A percentile compares a stretch with the other conserved stretches of the same genome.
These are phyloP conservation scores for Podospora pseudocomata DNA, from an alignment of 495 filamentous ascomycete genomes.

Conservation along the genomic window DNA sequence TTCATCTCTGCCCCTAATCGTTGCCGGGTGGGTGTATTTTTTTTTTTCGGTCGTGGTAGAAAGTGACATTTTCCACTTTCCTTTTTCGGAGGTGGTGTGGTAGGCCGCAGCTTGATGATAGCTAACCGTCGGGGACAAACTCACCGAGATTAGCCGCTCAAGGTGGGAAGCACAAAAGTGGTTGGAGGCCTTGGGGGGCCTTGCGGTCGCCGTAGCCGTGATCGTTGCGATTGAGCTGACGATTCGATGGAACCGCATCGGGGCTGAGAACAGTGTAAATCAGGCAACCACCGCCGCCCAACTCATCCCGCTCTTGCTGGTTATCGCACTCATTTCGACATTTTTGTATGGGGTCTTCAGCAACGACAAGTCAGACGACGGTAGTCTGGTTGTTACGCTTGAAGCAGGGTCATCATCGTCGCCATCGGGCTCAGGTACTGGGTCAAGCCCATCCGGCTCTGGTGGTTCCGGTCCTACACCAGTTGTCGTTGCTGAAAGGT, in stretches of 20 bases:
- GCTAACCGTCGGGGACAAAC: background rate
- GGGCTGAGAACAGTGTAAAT: conserved; percentile 13
- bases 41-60: background rate
- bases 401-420: background rate
- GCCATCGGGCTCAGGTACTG: background rate
- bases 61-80: background rate
- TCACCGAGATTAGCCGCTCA: conserved; percentile 3
- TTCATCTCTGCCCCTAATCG: background rate
- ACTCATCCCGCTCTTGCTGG: conserved; percentile 38
- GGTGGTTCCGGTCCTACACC: background rate
- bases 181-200: conserved; percentile 29
- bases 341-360: conserved; percentile 14
- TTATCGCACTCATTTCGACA: conserved; percentile 10
- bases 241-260: conserved; percentile 38
- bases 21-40: background rate
- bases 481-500: background rate
- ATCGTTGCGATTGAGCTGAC: conserved; percentile 39
- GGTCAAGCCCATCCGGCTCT: background rate
- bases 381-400: background rate
- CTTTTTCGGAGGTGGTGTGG: background rate
- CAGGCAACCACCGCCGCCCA: conserved; percentile 33
- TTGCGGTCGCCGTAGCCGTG: conserved; percentile 28
- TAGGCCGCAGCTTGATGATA: background rate
- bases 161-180: conserved; percentile 8
- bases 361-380: background rate